A percentile compares a stretch with the other conserved stretches of the same genome.
phyloP scores from a whole-genome alignment of 1,284 basidiomycete genomes.

The Heterobasidion occidentale region DNA sequence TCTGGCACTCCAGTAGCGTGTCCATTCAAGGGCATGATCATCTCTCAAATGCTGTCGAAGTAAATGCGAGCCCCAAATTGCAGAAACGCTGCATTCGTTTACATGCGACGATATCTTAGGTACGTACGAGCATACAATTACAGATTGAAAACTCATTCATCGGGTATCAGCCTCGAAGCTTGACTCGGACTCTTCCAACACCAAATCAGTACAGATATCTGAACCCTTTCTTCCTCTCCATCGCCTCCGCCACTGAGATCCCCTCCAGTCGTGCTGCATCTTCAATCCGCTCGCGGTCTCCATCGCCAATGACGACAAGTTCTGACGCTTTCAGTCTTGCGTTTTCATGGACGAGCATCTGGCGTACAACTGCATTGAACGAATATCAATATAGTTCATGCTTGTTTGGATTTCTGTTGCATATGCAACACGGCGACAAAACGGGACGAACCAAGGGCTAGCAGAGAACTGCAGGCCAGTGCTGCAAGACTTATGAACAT shows the following conservation, averaged over 20 bases:
- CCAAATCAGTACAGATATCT: slow-evolving; percentile 28
- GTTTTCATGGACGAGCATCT: slow-evolving; percentile 26
- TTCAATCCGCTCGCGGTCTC: slow-evolving; percentile 21
- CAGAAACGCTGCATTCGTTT: too few species aligned
- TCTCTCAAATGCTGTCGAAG: too few species aligned
- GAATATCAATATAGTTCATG: neutral
- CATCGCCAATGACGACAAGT: slow-evolving; percentile 20
- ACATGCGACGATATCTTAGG: too few species aligned
- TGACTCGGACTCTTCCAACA: neutral
- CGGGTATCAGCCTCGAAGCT: neutral
- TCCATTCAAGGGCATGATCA: too few species aligned
- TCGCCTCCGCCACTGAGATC: slow-evolving; percentile 27
- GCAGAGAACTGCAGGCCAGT: slow-evolving; percentile 18
- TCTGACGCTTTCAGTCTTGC: slow-evolving; percentile 26
- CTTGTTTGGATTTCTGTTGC: too few species aligned
- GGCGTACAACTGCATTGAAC: slow-evolving; percentile 23
- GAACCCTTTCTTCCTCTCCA: slow-evolving; percentile 30
- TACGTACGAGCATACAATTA: too few species aligned
- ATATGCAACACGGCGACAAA: too few species aligned
- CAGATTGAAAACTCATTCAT: too few species aligned
- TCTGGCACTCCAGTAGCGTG: too few species aligned
- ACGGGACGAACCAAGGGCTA: slow-evolving; percentile 21
- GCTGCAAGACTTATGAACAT: slow-evolving; percentile 28
- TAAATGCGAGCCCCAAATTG: too few species aligned
- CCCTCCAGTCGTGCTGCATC: slow-evolving; percentile 29